Evolutionary conservation across 306 rosid genomes (phyloP), one percentile per base, ranked within the genome.

Genomic region (Comarum palustre): DNA sequence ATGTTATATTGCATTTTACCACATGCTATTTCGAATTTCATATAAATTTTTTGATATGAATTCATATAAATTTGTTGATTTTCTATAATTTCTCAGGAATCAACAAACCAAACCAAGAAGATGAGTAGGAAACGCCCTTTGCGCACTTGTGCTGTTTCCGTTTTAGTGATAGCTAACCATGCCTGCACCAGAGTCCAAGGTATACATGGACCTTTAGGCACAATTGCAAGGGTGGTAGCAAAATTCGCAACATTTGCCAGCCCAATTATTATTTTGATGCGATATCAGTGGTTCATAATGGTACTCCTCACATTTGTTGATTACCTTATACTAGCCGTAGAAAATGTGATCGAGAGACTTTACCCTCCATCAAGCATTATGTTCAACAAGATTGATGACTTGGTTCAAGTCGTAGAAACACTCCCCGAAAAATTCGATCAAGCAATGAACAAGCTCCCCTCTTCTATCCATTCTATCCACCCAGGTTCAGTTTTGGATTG

Each of bases 101-200:
- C 76, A 78, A 43, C 61, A 41, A 24, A 62, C 54, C 74, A 43
- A 48, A 3, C 6, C 5, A 68, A 80, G 54, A 84, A 74, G 83
- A 84, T 67, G 84, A 79, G 84, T 71, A 75, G 93, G 80, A 78
- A 75, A 55, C 87, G 83, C 29, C 98, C 93, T 0, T 69, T 88
- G 73, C 93, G 82, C 60, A 80, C 91, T 17, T 85, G 85, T 68
- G 96, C 86, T 51, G 84, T 76, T 71, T 80, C 96, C 2, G 51
- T 84, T 27, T 54, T 88, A 52, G 70, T 80, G 64, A 76, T 84
- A 76, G 84, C 81, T 24, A 66, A 78, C 75, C 76, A 66, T 66
- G 67, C 77, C 65, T 73, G 22, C 51, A 60, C 65, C 77, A 80
- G 65, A 81, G 77, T 83, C 55, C 90, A 85, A 73, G 39, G 69